Percentiles rank a stretch among this genome's conserved stretches.
These are phyloP conservation scores for Orychophragmus violaceus DNA, from an alignment of 345 rosid species.

Conservation along the genomic window DNA sequence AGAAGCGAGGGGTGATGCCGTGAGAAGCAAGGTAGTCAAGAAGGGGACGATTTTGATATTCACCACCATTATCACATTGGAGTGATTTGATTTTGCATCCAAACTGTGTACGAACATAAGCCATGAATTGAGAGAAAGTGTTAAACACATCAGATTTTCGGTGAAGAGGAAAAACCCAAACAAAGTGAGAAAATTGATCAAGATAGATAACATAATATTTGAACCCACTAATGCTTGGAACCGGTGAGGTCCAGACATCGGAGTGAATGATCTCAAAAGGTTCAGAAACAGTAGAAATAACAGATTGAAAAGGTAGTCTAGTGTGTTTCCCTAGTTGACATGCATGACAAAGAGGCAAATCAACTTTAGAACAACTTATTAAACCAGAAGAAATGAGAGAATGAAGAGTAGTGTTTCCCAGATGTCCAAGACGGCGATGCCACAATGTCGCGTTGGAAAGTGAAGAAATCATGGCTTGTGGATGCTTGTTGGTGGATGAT, in stretches of 20 bases:
- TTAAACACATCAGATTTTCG: not conserved
- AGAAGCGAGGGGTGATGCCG: not conserved
- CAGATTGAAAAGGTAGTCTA: not conserved
- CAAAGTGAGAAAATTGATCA: not conserved
- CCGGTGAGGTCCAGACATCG: not conserved
- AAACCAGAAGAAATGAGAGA: not conserved
- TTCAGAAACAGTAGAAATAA: not conserved
- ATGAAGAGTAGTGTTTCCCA: not conserved
- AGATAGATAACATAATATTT: not conserved
- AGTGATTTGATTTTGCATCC: not conserved
- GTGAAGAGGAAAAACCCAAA: not conserved
- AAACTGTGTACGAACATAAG: not conserved
- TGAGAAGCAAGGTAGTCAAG: not conserved
- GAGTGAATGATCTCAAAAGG: not conserved
- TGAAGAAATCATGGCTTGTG: not conserved
- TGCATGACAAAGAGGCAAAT: not conserved
- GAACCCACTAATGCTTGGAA: not conserved
- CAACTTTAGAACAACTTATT: not conserved
- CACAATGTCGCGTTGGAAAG: not conserved
- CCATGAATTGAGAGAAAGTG: not conserved
- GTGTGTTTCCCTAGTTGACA: not conserved
- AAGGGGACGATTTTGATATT: not conserved
- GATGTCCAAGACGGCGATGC: not conserved
- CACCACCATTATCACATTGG: not conserved
- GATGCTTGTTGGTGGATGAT: not conserved